phyloP scores from a whole-genome alignment of 768 basidiomycete species.

The Lentinula boryana region DNA sequence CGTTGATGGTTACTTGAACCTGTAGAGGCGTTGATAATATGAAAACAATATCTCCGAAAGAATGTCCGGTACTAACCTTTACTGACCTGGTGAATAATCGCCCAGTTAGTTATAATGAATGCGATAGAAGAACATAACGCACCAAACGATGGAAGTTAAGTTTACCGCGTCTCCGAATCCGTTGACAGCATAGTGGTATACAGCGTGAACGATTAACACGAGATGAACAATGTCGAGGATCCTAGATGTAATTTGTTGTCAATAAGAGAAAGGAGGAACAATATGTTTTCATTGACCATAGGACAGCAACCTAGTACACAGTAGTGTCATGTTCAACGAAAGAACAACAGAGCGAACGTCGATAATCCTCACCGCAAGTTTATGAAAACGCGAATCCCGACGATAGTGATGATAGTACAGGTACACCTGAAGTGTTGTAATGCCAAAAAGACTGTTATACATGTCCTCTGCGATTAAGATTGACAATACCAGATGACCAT shows the following conservation, averaged over 20 bases:
- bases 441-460: conserved; percentile 14
- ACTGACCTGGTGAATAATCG: conserved; percentile 20
- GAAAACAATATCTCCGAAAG: neutral
- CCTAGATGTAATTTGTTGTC: conserved; percentile 15
- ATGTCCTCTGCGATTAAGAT: neutral
- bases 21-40: conserved; percentile 10
- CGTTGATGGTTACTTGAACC: conserved; percentile 38
- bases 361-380: conserved; percentile 22
- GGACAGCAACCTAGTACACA: conserved; percentile 20
- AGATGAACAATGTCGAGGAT: conserved; percentile 29
- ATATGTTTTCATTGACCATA: conserved; percentile 23
- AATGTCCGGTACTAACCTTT: conserved; percentile 19
- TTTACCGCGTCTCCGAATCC: conserved; percentile 26
- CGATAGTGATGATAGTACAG: conserved; percentile 15
- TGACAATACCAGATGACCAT: neutral
- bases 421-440: conserved; percentile 17
- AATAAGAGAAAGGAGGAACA: neutral
- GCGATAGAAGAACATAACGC: conserved; percentile 6
- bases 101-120: neutral
- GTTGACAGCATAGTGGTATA: conserved; percentile 29
- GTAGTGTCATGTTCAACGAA: neutral
- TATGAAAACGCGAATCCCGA: conserved; percentile 21
- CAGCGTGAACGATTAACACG: conserved; percentile 24
- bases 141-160: conserved; percentile 25
- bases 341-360: neutral